Percentiles rank a stretch among this genome's conserved stretches.
Conservation (phyloP, 768 basidiomycete species). For the Tulasnella calospora region DNA sequence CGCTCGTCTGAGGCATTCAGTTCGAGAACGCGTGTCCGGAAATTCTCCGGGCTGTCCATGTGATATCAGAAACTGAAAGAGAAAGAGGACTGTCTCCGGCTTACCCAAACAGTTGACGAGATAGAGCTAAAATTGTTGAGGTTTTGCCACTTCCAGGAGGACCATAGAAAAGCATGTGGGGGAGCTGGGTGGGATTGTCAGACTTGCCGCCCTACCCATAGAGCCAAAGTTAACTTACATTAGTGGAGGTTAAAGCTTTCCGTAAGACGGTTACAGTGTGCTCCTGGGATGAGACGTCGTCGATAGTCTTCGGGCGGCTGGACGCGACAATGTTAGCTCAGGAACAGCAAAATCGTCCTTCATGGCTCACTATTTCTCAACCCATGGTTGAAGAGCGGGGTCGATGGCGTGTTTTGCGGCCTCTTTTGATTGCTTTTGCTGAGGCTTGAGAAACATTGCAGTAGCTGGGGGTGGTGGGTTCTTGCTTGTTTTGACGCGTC, state of each 20-base stretch:
- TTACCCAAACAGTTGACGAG: slow-evolving; percentile 91
- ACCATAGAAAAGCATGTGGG: slow-evolving; percentile 99
- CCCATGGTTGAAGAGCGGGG: slow-evolving; percentile 81
- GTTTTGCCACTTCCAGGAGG: slow-evolving; percentile 99
- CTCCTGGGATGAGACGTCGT: slow-evolving; percentile 96
- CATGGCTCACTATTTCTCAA: slow-evolving; percentile 86
- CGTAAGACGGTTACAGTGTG: slow-evolving; percentile 88
- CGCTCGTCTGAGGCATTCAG: slow-evolving; percentile 98
- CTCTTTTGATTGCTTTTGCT: slow-evolving; percentile 37
- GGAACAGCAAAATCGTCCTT: background rate
- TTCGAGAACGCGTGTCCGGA: slow-evolving; percentile 87
- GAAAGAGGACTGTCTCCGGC: slow-evolving; percentile 30
- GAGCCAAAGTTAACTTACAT: slow-evolving; percentile 49
- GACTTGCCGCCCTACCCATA: background rate
- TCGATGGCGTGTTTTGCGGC: slow-evolving; percentile 42
- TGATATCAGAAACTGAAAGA: background rate
- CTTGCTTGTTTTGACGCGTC: slow-evolving; percentile 14
- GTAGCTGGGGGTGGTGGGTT: slow-evolving; percentile 33
- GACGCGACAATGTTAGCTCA: slow-evolving; percentile 1
- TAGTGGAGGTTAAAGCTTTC: slow-evolving; percentile 87
- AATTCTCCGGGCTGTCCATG: slow-evolving; percentile 77
- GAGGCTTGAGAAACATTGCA: slow-evolving; percentile 55
- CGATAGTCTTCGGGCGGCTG: slow-evolving; percentile 95
- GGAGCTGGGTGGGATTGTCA: slow-evolving; percentile 55
- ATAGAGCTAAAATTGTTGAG: slow-evolving; percentile 90